Evolutionary conservation across 2,329 filamentous ascomycete species (phyloP).

Genomic region (Colletotrichum simmondsii): DNA sequence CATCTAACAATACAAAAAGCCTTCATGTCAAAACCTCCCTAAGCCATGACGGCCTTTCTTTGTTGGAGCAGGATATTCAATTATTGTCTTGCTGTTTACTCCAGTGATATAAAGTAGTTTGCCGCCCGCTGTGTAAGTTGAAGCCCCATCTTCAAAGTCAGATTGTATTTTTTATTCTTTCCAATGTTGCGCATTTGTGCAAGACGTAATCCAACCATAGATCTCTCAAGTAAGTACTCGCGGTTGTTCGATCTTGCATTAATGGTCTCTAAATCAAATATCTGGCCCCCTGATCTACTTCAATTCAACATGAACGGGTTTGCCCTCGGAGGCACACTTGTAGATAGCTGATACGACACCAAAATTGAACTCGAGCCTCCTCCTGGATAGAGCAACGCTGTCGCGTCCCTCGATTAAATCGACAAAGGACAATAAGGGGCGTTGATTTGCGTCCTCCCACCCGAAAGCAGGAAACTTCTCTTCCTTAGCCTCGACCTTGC

Average conservation of each 20-base stretch:
- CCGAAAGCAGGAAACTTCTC: constrained; percentile 12
- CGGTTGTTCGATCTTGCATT: background rate
- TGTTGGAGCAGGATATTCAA: no score
- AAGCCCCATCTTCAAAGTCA: no score
- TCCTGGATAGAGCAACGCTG: background rate
- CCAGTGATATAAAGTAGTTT: no score
- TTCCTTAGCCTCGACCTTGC: background rate
- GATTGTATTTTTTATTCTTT: no score
- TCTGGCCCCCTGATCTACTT: background rate
- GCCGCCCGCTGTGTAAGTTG: no score
- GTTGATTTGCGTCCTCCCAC: constrained; percentile 16
- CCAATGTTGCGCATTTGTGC: background rate
- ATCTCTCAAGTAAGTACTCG: background rate
- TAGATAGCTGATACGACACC: constrained; percentile 10
- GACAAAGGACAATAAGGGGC: constrained; percentile 13
- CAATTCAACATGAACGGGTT: background rate
- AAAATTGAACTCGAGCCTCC: constrained; percentile 18
- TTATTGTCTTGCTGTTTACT: no score
- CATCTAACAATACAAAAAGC: no score
- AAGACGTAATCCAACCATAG: background rate
- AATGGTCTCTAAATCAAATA: background rate
- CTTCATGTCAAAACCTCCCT: no score
- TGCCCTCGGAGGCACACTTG: background rate
- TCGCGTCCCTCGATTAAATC: constrained; percentile 8
- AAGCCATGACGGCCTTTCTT: no score